phyloP scores from a whole-genome alignment of 2,329 filamentous ascomycete genomes.

The Botryosphaeria agaves region DNA sequence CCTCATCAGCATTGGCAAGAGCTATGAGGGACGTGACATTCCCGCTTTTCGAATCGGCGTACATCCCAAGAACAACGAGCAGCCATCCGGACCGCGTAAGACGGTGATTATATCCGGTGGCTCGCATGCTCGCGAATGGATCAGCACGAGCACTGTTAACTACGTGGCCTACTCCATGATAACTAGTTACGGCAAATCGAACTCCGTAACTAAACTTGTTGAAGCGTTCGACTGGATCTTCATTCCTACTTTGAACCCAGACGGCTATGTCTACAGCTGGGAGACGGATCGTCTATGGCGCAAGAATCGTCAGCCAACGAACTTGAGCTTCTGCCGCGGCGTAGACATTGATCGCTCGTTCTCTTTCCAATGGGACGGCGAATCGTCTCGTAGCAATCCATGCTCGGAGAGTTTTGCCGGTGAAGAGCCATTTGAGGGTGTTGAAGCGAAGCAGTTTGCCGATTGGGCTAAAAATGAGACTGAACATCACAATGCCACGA shows the following conservation, averaged over 20 bases:
- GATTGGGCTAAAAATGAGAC: constrained; percentile 74
- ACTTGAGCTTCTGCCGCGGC: constrained; percentile 66
- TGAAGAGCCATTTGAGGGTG: constrained; percentile 62
- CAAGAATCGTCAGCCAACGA: constrained; percentile 78
- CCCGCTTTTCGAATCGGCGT: constrained; percentile 61
- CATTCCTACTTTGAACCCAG: constrained; percentile 77
- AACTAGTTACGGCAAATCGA: constrained; percentile 59
- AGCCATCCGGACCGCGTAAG: constrained; percentile 38
- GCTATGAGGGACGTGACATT: constrained; percentile 77
- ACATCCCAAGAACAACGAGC: constrained; percentile 30
- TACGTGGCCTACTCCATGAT: constrained; percentile 83
- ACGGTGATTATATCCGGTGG: constrained; percentile 73
- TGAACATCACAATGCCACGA: constrained; percentile 48
- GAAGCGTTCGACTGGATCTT: constrained; percentile 77
- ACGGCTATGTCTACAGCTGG: constrained; percentile 92
- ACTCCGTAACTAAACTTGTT: constrained; percentile 57
- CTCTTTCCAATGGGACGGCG: constrained; percentile 66
- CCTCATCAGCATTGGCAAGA: constrained; percentile 61
- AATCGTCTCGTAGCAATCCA: constrained; percentile 48
- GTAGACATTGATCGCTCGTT: constrained; percentile 82
- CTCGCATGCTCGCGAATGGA: constrained; percentile 92
- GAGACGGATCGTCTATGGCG: constrained; percentile 83
- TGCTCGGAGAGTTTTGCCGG: constrained; percentile 88
- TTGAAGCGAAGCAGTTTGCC: constrained; percentile 59
- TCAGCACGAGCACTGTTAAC: constrained; percentile 77